These are phyloP conservation scores for Hibiscus syriacus DNA, from an alignment of 345 rosid species.

Conservation along the genomic window DNA sequence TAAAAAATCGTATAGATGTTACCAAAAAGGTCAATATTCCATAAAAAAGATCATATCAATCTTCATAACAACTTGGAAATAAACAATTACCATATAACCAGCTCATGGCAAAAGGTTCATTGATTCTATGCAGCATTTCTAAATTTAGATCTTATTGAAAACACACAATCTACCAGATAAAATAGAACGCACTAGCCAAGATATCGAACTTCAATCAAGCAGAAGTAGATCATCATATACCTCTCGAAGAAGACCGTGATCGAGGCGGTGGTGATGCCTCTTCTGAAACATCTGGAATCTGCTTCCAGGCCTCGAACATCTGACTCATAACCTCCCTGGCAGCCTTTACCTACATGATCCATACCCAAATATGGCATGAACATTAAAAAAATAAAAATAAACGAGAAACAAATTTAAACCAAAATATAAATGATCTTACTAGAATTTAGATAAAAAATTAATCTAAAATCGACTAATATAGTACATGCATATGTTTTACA, in stretches of 20 bases:
- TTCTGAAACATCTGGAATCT: slow-evolving; percentile 77
- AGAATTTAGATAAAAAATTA: not conserved
- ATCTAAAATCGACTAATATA: not conserved
- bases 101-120: not conserved
- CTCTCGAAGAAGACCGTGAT: slow-evolving; percentile 64
- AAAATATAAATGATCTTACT: not conserved
- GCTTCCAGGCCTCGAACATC: slow-evolving; percentile 90
- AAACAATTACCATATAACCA: not conserved
- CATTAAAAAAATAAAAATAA: not conserved
- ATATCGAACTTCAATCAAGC: slow-evolving; percentile 5
- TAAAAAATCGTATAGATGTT: not conserved
- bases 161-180: slow-evolving; percentile 2
- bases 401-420: too few species aligned
- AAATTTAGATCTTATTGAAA: slow-evolving; percentile 1
- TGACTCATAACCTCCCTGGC: slow-evolving; percentile 85
- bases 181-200: not conserved
- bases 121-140: not conserved
- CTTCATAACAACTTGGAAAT: not conserved
- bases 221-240: slow-evolving; percentile 20
- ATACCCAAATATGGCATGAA: not conserved
- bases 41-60: not conserved
- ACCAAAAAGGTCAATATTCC: not conserved
- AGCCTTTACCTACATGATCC: slow-evolving; percentile 63
- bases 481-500: not conserved
- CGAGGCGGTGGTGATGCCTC: slow-evolving; percentile 62